phyloP scores from a whole-genome alignment of 768 basidiomycete genomes.

The Chiua virens region DNA sequence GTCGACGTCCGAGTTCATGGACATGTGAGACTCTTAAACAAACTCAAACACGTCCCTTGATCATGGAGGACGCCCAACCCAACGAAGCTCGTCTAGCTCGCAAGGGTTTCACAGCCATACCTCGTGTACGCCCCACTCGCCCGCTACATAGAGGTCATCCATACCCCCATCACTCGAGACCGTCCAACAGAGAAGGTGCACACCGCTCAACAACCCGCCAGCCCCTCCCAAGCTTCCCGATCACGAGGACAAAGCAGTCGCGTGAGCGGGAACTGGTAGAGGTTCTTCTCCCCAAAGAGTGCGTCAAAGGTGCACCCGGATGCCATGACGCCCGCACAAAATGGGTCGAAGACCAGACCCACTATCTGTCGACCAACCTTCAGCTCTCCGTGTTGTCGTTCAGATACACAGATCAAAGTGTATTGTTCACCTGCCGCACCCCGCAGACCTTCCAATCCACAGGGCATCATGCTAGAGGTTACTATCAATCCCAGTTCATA shows the following conservation, averaged over 20 bases:
- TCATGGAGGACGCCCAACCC: conserved; percentile 40
- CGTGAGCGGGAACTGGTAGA: not conserved
- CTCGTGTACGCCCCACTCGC: conserved; percentile 20
- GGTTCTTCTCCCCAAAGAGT: conserved; percentile 12
- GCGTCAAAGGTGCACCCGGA: conserved; percentile 8
- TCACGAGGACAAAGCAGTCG: not conserved
- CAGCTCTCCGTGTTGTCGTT: conserved; percentile 11
- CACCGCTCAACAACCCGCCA: too few relatives aligned
- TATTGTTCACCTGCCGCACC: conserved; percentile 10
- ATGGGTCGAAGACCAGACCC: conserved; percentile 16
- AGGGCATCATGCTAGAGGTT: conserved; percentile 3
- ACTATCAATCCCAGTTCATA: not conserved
- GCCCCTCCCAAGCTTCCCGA: not conserved
- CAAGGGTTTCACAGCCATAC: conserved; percentile 32
- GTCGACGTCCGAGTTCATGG: conserved; percentile 15
- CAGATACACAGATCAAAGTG: conserved; percentile 3
- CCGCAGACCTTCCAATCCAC: not conserved
- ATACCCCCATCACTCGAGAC: not conserved
- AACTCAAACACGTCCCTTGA: conserved; percentile 11
- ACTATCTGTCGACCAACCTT: conserved; percentile 1
- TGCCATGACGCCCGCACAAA: conserved; percentile 4
- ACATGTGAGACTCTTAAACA: conserved; percentile 21
- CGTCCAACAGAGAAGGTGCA: not conserved
- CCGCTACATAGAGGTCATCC: not conserved
- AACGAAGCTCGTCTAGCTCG: conserved; percentile 38